Conservation (phyloP, 2,329 filamentous ascomycete species). For the Beauveria australis region DNA sequence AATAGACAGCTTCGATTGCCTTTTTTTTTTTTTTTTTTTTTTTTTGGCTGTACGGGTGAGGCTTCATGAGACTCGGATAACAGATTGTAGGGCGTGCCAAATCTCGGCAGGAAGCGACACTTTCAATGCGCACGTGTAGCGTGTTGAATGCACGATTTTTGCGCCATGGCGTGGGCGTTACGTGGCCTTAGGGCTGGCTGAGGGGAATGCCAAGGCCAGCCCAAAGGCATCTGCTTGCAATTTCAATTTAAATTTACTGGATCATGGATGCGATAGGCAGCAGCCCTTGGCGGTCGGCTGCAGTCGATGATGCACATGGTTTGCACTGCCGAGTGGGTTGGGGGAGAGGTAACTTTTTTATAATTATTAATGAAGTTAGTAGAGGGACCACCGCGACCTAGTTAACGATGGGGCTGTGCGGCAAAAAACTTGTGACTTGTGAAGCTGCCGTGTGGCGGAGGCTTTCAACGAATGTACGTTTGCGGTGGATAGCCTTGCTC, state of each 20-base stretch:
- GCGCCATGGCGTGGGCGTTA: not conserved
- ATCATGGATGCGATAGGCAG: not conserved
- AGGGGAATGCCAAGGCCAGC: not conserved
- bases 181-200: constrained; percentile 5
- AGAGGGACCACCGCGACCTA: not conserved
- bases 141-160: not conserved
- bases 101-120: not conserved
- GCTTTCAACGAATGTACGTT: not conserved
- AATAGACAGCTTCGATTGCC: not conserved
- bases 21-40: no score
- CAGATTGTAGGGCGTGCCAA: not conserved
- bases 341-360: no score
- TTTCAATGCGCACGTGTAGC: not conserved
- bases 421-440: not conserved
- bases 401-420: constrained; percentile 6
- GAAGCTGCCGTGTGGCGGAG: not conserved
- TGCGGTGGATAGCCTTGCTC: not conserved
- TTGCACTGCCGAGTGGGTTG: constrained; percentile 4
- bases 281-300: not conserved
- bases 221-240: not conserved
- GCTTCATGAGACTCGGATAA: not conserved
- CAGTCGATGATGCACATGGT: not conserved
- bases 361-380: not conserved
- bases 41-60: not conserved
- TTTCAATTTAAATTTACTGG: not conserved